phyloP scores from a whole-genome alignment of 768 basidiomycete species.

The Suillus occidentalis region DNA sequence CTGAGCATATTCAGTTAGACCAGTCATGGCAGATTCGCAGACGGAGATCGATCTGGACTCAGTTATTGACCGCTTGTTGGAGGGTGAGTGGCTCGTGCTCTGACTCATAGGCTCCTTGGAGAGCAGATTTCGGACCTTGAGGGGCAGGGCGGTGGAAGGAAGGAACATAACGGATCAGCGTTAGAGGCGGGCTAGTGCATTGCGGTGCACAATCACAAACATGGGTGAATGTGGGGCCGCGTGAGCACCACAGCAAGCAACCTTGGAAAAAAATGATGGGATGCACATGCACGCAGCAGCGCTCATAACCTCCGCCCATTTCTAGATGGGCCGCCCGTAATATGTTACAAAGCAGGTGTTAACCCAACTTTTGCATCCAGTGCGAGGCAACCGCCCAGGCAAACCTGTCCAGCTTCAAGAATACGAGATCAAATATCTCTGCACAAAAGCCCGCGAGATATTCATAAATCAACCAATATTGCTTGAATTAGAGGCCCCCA shows the following conservation, averaged over 20 bases:
- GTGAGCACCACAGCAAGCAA: constrained; percentile 5
- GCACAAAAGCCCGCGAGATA: constrained; percentile 98
- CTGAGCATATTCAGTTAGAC: constrained; percentile 13
- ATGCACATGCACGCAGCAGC: constrained; percentile 2
- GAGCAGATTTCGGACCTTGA: constrained; percentile 5
- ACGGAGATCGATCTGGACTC: constrained; percentile 99
- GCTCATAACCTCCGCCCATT: constrained; percentile 4
- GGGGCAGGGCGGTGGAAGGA: not conserved
- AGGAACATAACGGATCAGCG: not conserved
- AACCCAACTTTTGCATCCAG: constrained; percentile 42
- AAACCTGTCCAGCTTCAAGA: constrained; percentile 98
- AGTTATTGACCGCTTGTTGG: constrained; percentile 96
- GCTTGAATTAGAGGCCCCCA: constrained; percentile 96
- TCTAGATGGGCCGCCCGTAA: constrained; percentile 1
- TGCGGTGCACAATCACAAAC: not conserved
- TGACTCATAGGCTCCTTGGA: constrained; percentile 16
- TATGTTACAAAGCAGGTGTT: constrained; percentile 4
- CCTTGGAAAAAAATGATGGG: constrained; percentile 12
- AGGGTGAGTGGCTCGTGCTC: constrained; percentile 69
- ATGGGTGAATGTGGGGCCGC: constrained; percentile 6
- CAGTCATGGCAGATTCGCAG: constrained; percentile 70
- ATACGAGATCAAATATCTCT: constrained; percentile 99
- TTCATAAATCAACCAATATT: constrained; percentile 99
- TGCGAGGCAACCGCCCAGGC: constrained; percentile 97
- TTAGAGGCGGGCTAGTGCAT: not conserved